These are phyloP conservation scores for Galeopsis tetrahit DNA, from an alignment of 257 asterid genomes.

Conservation along the genomic window DNA sequence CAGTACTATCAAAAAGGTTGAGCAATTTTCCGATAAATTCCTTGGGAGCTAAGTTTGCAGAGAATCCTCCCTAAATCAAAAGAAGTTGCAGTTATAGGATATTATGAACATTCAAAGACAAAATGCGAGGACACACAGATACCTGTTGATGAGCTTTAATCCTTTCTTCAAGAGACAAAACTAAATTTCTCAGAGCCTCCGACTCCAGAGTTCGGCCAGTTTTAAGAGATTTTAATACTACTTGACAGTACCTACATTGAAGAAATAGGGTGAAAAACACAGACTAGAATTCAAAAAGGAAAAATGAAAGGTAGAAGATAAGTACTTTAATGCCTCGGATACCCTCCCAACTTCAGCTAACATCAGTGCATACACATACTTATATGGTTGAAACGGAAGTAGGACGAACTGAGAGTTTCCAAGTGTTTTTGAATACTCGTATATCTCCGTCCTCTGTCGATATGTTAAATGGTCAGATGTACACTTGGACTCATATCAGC, in stretches of 20 bases:
- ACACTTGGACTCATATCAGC: slow-evolving; percentile 26
- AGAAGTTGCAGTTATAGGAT: slow-evolving; percentile 32
- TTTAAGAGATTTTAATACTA: slow-evolving; percentile 78
- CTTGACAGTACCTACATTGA: slow-evolving; percentile 87
- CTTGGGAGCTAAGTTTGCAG: slow-evolving; percentile 80
- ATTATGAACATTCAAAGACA: slow-evolving; percentile 21
- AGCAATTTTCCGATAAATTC: slow-evolving; percentile 80
- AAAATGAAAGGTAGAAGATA: slow-evolving; percentile 28
- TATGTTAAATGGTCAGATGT: slow-evolving; percentile 35
- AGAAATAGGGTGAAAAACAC: slow-evolving; percentile 31
- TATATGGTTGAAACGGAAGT: slow-evolving; percentile 93
- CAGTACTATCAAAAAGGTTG: slow-evolving; percentile 80
- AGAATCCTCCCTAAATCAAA: slow-evolving; percentile 87
- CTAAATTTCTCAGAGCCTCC: slow-evolving; percentile 68
- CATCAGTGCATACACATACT: slow-evolving; percentile 91
- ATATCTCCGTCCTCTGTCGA: slow-evolving; percentile 92
- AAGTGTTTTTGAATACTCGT: slow-evolving; percentile 85
- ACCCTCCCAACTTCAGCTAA: slow-evolving; percentile 96
- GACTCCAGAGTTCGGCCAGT: slow-evolving; percentile 85
- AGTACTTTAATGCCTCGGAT: slow-evolving; percentile 86
- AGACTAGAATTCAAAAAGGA: slow-evolving; percentile 22
- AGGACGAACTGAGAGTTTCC: slow-evolving; percentile 96
- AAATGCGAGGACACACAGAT: slow-evolving; percentile 5
- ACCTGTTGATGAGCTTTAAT: slow-evolving; percentile 95
- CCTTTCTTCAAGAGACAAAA: slow-evolving; percentile 86